Evolutionary conservation across 2,329 filamentous ascomycete species (phyloP).

Genomic region (Rhynchosporium agropyri): DNA sequence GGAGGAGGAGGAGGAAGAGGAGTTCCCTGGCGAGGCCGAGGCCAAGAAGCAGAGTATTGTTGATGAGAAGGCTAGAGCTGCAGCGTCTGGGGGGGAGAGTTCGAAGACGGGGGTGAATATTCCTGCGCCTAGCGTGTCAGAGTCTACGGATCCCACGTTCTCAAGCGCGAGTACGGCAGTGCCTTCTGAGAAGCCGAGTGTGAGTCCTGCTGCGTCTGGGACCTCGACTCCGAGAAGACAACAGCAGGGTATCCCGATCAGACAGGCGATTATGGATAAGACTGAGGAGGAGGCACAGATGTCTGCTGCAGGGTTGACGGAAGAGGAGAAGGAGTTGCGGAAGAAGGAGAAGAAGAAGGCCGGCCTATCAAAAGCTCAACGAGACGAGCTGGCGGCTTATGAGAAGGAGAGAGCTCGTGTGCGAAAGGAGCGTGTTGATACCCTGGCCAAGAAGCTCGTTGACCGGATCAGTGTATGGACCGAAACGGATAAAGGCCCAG

Average conservation of each 20-base stretch:
- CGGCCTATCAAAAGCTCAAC: slow-evolving; percentile 85
- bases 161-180: slow-evolving; percentile 33
- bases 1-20: slow-evolving; percentile 54
- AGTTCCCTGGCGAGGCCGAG: slow-evolving; percentile 60
- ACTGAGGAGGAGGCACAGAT: slow-evolving; percentile 76
- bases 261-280: slow-evolving; percentile 85
- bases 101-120: slow-evolving; percentile 11
- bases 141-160: slow-evolving; percentile 28
- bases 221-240: slow-evolving; percentile 47
- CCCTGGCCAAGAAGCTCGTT: slow-evolving; percentile 79
- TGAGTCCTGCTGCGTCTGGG: slow-evolving; percentile 45
- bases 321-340: slow-evolving; percentile 74
- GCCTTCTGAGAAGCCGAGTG: slow-evolving; percentile 33
- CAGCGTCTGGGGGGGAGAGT: slow-evolving; percentile 22
- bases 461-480: slow-evolving; percentile 95
- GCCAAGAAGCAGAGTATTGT: slow-evolving; percentile 57
- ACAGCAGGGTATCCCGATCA: slow-evolving; percentile 64
- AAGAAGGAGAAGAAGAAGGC: slow-evolving; percentile 90
- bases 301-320: slow-evolving; percentile 64
- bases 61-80: slow-evolving; percentile 39
- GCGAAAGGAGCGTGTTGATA: slow-evolving; percentile 87
- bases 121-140: slow-evolving; percentile 32
- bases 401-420: slow-evolving; percentile 83
- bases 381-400: slow-evolving; percentile 85
- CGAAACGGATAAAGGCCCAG: slow-evolving; percentile 85